Evolutionary conservation across 345 rosid species (phyloP), one percentile per base, ranked within the genome.

Genomic region (Sapria himalayana): DNA sequence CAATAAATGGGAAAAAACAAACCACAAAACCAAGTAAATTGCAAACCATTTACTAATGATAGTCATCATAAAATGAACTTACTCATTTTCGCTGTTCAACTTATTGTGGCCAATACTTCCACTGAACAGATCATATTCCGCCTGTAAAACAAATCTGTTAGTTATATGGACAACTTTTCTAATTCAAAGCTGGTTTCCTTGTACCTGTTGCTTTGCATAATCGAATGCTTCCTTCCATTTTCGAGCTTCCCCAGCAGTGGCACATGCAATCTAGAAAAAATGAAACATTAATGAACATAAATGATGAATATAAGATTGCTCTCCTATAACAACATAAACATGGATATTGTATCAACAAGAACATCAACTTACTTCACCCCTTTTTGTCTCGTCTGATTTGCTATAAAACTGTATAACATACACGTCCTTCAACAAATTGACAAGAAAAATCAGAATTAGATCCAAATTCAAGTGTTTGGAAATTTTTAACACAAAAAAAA

Each of bases 181-280:
- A 42, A 46, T 25, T 18, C 40, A 54, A 15, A 51, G 31, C 33
- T 25, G 29, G 39, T 22, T 53, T 48, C 25, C 19, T 41, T n/a
- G 22, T 60, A 89, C 98, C 85, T 82, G 98, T 49, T 89, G 91
- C 69, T 82, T 89, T 55, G 94, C 94, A 25, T 67, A 70, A 54
- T 82, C 78, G 72, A 89, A 89, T 45, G 98, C 98, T 50, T 89
- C 94, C 56, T 70, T 64, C 98, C 98, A 89, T 52, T 76, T 72
- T 25, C 52, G 49, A 51, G 76, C 74, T 69, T 89, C 94, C 62
- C 80, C 98, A 55, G 91, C 91, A 1, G 78, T 60, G 46, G 73
- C 70, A 67, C 94, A 82, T 53, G 91, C 98, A 69, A 89, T 79
- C 98, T 86, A 48, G 31, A 66, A 71, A 40, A 27, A 48, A 19